Percentiles rank a stretch among this genome's conserved stretches.
These are phyloP conservation scores for Trametes sp. DNA, from an alignment of 1,284 basidiomycete species.

Conservation along the genomic window DNA sequence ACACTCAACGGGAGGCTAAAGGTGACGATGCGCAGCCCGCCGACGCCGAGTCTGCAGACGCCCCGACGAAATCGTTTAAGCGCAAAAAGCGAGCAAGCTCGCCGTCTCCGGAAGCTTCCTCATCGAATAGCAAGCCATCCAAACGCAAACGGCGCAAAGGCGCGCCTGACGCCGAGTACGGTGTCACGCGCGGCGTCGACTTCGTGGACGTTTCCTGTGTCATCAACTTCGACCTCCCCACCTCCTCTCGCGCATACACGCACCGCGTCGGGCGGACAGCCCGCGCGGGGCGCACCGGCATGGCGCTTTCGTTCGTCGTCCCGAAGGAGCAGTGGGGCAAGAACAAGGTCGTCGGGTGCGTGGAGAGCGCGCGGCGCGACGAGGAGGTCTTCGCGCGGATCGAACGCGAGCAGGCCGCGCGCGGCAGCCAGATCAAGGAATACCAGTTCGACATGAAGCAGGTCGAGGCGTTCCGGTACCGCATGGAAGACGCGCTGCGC, in stretches of 20 bases:
- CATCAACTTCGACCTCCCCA: slow-evolving; percentile 97
- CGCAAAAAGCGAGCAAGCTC: slow-evolving; percentile 34
- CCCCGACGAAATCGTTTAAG: slow-evolving; percentile 26
- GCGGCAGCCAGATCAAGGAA: slow-evolving; percentile 85
- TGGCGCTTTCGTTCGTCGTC: slow-evolving; percentile 92
- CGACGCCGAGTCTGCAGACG: slow-evolving; percentile 23
- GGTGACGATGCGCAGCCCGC: slow-evolving; percentile 41
- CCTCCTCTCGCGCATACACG: slow-evolving; percentile 89
- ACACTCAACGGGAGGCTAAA: slow-evolving; percentile 60
- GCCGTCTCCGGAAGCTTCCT: slow-evolving; percentile 18
- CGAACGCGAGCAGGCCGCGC: slow-evolving; percentile 73
- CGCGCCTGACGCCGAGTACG: slow-evolving; percentile 80
- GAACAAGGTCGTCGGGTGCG: slow-evolving; percentile 74
- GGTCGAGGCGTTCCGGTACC: slow-evolving; percentile 98
- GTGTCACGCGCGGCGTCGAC: slow-evolving; percentile 96
- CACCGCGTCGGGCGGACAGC: slow-evolving; percentile 97
- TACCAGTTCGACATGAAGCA: slow-evolving; percentile 95
- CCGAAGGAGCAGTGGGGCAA: slow-evolving; percentile 80
- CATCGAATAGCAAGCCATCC: slow-evolving; percentile 35
- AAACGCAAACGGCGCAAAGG: slow-evolving; percentile 46
- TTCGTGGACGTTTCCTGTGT: slow-evolving; percentile 98
- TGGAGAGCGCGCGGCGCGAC: slow-evolving; percentile 76
- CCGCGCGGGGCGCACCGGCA: slow-evolving; percentile 93
- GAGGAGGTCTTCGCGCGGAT: slow-evolving; percentile 84
- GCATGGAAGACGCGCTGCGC: slow-evolving; percentile 96